Percentiles rank a stretch among this genome's conserved stretches.
Evolutionary conservation across 1,284 basidiomycete genomes (phyloP).

Genomic region (Amylostereum chailletii): DNA sequence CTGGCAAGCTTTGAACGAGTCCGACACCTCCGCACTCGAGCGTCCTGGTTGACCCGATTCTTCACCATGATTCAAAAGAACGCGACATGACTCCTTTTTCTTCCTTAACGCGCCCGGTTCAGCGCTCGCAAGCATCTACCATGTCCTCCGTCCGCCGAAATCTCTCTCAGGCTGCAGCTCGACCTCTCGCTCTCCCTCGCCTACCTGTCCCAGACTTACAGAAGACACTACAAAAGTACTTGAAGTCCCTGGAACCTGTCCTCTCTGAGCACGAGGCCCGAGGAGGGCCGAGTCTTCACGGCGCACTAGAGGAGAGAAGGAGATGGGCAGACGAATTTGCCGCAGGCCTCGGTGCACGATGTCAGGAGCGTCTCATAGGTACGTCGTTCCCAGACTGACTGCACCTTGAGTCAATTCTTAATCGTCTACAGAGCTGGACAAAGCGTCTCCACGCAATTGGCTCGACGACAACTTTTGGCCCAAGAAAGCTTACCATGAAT

Average conservation of each 20-base stretch:
- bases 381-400: conserved; percentile 18
- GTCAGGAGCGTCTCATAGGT: conserved; percentile 82
- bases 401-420: background rate
- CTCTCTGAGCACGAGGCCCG: conserved; percentile 66
- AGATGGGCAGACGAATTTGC: conserved; percentile 71
- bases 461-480: conserved; percentile 94
- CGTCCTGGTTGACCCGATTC: too few relatives aligned
- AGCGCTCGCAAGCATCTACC: background rate
- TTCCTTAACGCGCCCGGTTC: too few relatives aligned
- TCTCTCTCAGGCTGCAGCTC: background rate
- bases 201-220: conserved; percentile 83
- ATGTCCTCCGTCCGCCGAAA: background rate
- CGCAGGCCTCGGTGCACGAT: conserved; percentile 56
- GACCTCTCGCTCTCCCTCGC: conserved; percentile 35
- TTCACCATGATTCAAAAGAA: too few relatives aligned
- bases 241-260: conserved; percentile 76
- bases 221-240: conserved; percentile 72
- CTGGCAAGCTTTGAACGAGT: background rate
- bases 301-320: conserved; percentile 52
- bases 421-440: conserved; percentile 64
- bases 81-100: too few relatives aligned
- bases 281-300: conserved; percentile 43
- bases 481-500: conserved; percentile 85
- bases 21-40: too few relatives aligned
- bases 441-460: conserved; percentile 86